Conservation (phyloP, 148 eudicot genomes). For the Vaccinium macrocarpon region DNA sequence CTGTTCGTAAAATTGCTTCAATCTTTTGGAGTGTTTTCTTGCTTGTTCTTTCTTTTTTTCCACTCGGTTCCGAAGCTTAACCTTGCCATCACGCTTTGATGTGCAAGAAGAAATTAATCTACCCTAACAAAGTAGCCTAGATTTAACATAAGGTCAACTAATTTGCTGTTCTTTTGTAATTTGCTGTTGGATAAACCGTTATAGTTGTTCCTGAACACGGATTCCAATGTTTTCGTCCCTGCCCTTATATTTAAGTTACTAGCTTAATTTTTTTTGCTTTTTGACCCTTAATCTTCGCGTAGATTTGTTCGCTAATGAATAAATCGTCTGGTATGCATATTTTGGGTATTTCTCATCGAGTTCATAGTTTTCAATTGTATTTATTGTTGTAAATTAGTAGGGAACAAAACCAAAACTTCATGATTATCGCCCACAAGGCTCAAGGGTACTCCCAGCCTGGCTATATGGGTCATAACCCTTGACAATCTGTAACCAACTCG, state of each 20-base stretch:
- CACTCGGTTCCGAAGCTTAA: neutral
- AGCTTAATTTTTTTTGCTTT: neutral
- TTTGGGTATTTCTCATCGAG: neutral
- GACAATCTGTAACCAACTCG: neutral
- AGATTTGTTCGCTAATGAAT: too few species aligned
- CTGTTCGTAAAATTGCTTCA: neutral
- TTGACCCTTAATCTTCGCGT: too few species aligned
- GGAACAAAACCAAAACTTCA: neutral
- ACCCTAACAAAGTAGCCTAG: neutral
- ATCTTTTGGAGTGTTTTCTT: neutral
- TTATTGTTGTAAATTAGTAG: too few species aligned
- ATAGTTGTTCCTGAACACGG: neutral
- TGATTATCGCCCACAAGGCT: neutral
- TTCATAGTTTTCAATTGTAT: neutral
- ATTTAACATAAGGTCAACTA: neutral
- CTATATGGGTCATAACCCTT: neutral
- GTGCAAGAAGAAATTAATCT: too few species aligned
- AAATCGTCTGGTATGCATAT: too few species aligned
- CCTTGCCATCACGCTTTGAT: neutral
- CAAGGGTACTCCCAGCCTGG: too few species aligned
- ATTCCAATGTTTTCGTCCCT: too few species aligned
- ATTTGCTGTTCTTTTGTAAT: neutral
- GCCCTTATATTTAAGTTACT: too few species aligned
- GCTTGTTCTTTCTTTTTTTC: neutral
- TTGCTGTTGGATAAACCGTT: neutral